phyloP scores from a whole-genome alignment of 495 filamentous ascomycete species.

The Alectoria sarmentosa region DNA sequence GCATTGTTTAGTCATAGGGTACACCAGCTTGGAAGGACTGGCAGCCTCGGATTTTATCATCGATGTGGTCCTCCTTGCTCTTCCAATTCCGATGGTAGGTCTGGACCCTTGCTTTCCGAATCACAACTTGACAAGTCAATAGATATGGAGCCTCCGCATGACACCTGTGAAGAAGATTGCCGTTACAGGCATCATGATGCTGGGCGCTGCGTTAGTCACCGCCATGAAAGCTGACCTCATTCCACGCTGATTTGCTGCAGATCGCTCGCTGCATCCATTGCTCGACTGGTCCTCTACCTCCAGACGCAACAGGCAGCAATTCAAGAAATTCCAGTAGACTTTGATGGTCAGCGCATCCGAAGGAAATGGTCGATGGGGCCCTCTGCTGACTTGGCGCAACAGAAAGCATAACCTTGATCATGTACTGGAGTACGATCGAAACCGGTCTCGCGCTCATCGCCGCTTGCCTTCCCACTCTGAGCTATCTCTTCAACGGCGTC shows the following conservation, averaged over 20 bases:
- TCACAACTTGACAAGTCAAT: not conserved
- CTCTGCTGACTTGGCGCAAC: not conserved
- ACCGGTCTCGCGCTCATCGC: conserved; percentile 24
- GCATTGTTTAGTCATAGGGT: conserved; percentile 14
- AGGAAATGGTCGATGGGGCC: not conserved
- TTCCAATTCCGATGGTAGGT: conserved; percentile 21
- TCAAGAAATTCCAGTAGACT: not conserved
- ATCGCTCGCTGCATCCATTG: conserved; percentile 10
- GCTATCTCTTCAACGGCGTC: conserved; percentile 19
- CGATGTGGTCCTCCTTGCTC: conserved; percentile 19
- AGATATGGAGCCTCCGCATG: conserved; percentile 21
- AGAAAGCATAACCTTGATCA: conserved; percentile 15
- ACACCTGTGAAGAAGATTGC: conserved; percentile 2
- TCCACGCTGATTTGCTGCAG: not conserved
- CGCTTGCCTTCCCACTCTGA: conserved; percentile 24
- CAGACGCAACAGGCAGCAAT: conserved; percentile 6
- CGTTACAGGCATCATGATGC: conserved; percentile 8
- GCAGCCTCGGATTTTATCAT: conserved; percentile 22
- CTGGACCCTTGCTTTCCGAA: not conserved
- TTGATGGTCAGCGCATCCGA: conserved; percentile 2
- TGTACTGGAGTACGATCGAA: conserved; percentile 28
- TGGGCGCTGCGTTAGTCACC: conserved; percentile 6
- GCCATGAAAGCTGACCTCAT: not conserved
- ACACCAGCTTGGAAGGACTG: conserved; percentile 4
- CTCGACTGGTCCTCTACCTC: conserved; percentile 12